Conservation (phyloP, 2,329 filamentous ascomycete genomes). For the Paracoccidioides brasiliensis region DNA sequence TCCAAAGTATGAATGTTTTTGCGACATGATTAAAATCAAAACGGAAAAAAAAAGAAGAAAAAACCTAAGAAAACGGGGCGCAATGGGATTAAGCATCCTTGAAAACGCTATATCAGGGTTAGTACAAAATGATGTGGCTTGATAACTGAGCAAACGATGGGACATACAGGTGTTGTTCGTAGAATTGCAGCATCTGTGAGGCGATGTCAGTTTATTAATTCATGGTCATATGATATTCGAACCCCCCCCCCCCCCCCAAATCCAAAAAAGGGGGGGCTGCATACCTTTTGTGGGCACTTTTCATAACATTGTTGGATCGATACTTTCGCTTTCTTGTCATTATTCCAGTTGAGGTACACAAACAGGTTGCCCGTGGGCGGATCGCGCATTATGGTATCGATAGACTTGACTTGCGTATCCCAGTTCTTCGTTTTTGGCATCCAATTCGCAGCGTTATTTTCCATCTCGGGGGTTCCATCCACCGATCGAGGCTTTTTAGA, state of each 20-base stretch:
- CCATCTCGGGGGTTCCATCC: constrained; percentile 12
- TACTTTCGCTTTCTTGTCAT: constrained; percentile 32
- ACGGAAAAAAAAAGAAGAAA: background rate
- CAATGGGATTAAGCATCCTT: constrained; percentile 17
- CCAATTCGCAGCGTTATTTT: constrained; percentile 23
- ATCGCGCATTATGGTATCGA: constrained; percentile 34
- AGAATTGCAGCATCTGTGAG: constrained; percentile 35
- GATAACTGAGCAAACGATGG: background rate
- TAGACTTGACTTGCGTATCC: constrained; percentile 29
- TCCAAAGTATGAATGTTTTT: background rate
- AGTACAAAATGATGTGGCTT: constrained; percentile 4
- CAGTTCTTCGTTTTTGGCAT: constrained; percentile 29
- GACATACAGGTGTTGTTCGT: constrained; percentile 36
- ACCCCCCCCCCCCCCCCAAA: too few species aligned
- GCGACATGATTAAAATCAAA: background rate
- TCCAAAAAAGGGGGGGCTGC: constrained; percentile 1
- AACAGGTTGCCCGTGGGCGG: constrained; percentile 20
- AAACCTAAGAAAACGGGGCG: background rate
- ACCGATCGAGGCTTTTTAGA: constrained; percentile 17
- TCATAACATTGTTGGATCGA: constrained; percentile 29
- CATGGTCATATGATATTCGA: background rate
- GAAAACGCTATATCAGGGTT: constrained; percentile 21
- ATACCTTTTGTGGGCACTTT: constrained; percentile 31
- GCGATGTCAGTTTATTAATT: background rate
- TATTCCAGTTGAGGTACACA: constrained; percentile 32